phyloP scores from a whole-genome alignment of 23 red algal species.

The Pyropia haitanensis region DNA sequence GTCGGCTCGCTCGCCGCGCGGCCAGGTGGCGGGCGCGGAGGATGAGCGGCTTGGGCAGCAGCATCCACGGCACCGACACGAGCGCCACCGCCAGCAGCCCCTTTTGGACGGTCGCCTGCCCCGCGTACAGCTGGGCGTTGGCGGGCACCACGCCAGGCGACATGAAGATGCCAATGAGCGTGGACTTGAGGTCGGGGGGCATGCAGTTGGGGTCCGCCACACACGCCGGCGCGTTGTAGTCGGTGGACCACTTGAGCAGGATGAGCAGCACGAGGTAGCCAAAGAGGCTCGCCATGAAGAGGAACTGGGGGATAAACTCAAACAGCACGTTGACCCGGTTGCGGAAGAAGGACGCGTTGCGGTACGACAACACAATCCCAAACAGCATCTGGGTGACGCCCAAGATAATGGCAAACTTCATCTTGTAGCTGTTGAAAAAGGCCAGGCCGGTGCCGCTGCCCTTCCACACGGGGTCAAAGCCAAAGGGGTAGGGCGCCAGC shows the following conservation, averaged over 20 bases:
- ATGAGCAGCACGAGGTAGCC: constrained; percentile 95
- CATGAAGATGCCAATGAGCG: constrained; percentile 97
- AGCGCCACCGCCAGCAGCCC: constrained; percentile 59
- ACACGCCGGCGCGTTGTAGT: constrained; percentile 66
- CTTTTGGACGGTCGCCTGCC: constrained; percentile 61
- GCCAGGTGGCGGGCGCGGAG: constrained; percentile 38
- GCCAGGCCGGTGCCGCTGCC: constrained; percentile 69
- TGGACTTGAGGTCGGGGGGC: constrained; percentile 85
- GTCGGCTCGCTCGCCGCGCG: background rate
- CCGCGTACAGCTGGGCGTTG: constrained; percentile 56
- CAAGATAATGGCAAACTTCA: constrained; percentile 92
- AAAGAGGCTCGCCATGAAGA: constrained; percentile 88
- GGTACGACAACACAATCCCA: constrained; percentile 77
- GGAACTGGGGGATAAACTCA: constrained; percentile 93
- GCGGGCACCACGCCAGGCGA: constrained; percentile 63
- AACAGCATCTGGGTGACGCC: constrained; percentile 91
- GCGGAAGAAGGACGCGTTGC: constrained; percentile 74
- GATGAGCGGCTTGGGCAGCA: constrained; percentile 88
- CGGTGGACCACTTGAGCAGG: constrained; percentile 84
- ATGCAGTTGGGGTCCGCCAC: constrained; percentile 48
- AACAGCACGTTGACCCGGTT: constrained; percentile 60
- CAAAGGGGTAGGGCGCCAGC: constrained; percentile 76
- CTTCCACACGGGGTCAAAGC: constrained; percentile 98
- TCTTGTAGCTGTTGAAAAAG: constrained; percentile 98
- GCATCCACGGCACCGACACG: constrained; percentile 95